A percentile compares a stretch with the other conserved stretches of the same genome.
These are phyloP conservation scores for Fusarium protoensiforme DNA, from an alignment of 2,329 filamentous ascomycete species.

Conservation along the genomic window DNA sequence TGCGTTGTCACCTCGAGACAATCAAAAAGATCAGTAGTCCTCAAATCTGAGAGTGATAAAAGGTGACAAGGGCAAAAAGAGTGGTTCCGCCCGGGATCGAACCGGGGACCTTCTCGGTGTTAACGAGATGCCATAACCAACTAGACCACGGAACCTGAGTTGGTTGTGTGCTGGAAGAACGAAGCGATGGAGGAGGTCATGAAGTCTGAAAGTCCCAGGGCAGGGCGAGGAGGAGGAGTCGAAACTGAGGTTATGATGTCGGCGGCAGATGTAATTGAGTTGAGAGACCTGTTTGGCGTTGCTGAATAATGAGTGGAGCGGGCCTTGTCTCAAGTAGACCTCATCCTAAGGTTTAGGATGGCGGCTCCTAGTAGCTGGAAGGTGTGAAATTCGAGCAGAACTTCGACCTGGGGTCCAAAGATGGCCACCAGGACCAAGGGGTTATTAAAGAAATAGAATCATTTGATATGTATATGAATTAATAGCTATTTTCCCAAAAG, in stretches of 20 bases:
- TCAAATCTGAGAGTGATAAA: no score
- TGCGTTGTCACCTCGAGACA: not conserved
- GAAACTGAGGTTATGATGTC: not conserved
- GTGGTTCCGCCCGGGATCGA: conserved; percentile 37
- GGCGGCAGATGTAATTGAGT: not conserved
- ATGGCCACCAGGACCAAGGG: not conserved
- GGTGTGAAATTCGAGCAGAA: not conserved
- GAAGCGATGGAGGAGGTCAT: fast-evolving
- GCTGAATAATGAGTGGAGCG: not conserved
- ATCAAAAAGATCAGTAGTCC: not conserved
- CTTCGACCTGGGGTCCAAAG: not conserved
- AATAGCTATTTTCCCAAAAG: not conserved
- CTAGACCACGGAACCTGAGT: conserved; percentile 40
- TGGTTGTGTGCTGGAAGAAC: not conserved
- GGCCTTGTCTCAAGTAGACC: not conserved
- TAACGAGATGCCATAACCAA: conserved; percentile 39
- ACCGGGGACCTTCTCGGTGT: conserved; percentile 40
- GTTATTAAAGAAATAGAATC: not conserved
- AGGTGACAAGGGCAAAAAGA: conserved; percentile 6
- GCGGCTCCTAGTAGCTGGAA: not conserved
- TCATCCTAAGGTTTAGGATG: not conserved
- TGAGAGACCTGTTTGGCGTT: not conserved
- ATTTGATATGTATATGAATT: not conserved
- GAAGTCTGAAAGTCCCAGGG: not conserved
- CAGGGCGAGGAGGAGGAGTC: not conserved